Evolutionary conservation across 768 basidiomycete genomes (phyloP).

Genomic region (Hericium alpestre): DNA sequence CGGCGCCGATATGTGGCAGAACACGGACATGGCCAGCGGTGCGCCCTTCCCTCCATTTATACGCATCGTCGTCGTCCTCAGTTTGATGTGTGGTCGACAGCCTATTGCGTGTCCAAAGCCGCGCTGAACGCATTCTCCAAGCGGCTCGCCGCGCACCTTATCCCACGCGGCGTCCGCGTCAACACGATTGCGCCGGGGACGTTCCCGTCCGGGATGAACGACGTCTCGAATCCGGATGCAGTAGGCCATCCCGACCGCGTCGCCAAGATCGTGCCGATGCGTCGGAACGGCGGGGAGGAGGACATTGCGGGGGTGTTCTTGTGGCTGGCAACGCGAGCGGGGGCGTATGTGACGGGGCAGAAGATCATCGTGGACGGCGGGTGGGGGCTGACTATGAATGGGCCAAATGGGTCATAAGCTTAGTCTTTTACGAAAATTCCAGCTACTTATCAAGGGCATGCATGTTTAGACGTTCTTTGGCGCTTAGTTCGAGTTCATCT

Average conservation of each 20-base stretch:
- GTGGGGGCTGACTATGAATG: conserved; percentile 26
- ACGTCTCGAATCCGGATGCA: conserved; percentile 23
- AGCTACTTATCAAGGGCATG: too few relatives aligned
- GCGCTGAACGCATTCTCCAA: neutral
- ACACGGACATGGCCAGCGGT: conserved; percentile 71
- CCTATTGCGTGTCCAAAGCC: neutral
- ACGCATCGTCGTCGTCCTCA: conserved; percentile 31
- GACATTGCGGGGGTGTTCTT: conserved; percentile 69
- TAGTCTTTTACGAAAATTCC: too few relatives aligned
- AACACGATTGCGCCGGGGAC: neutral
- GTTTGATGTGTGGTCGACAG: conserved; percentile 33
- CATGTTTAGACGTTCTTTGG: neutral
- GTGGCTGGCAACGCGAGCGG: conserved; percentile 65
- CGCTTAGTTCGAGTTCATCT: neutral
- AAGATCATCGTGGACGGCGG: conserved; percentile 68
- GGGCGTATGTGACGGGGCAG: conserved; percentile 68
- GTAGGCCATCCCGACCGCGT: conserved; percentile 29
- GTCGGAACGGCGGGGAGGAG: conserved; percentile 46
- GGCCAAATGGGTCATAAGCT: neutral
- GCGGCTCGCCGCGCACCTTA: neutral
- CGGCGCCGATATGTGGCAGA: conserved; percentile 23
- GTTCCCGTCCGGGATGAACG: neutral
- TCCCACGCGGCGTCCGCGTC: neutral
- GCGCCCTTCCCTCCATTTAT: conserved; percentile 46
- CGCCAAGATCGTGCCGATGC: conserved; percentile 40